These are phyloP conservation scores for Thelonectria olida DNA, from an alignment of 2,329 filamentous ascomycete genomes.

Conservation along the genomic window DNA sequence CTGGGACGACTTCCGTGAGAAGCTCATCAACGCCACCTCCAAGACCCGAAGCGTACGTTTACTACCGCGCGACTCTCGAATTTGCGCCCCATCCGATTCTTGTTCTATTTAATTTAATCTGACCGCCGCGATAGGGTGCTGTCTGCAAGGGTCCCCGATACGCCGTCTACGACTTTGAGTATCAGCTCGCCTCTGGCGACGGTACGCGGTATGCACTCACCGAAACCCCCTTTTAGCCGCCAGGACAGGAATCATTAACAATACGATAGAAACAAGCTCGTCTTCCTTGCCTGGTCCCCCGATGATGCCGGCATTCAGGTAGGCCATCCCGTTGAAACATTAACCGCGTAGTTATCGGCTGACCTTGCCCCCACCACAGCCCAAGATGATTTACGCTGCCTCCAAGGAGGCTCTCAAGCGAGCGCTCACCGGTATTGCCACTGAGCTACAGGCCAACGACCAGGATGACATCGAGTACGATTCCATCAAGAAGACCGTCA, in stretches of 20 bases:
- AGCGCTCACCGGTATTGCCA: slow-evolving; percentile 77
- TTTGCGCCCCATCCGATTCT: background rate
- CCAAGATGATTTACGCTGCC: slow-evolving; percentile 90
- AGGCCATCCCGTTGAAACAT: slow-evolving; percentile 57
- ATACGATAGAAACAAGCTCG: slow-evolving; percentile 73
- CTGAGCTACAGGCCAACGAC: slow-evolving; percentile 87
- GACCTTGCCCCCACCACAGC: slow-evolving; percentile 54
- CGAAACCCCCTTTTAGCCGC: background rate
- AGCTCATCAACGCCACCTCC: slow-evolving; percentile 76
- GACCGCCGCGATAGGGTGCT: slow-evolving; percentile 55
- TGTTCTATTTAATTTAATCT: slow-evolving; percentile 8
- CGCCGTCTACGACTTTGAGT: slow-evolving; percentile 87
- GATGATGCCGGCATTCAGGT: slow-evolving; percentile 85
- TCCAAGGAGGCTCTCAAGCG: slow-evolving; percentile 89
- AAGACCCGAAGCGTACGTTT: slow-evolving; percentile 72
- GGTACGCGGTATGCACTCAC: slow-evolving; percentile 67
- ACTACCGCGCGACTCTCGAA: background rate
- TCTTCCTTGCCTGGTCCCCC: slow-evolving; percentile 82
- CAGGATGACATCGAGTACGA: slow-evolving; percentile 83
- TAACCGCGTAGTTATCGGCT: slow-evolving; percentile 50
- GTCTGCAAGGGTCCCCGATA: slow-evolving; percentile 78
- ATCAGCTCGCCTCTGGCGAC: slow-evolving; percentile 75
- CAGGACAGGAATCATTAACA: slow-evolving; percentile 25
- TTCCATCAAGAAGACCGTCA: slow-evolving; percentile 72
- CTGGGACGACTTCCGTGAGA: slow-evolving; percentile 79